Evolutionary conservation across 805 yeast genomes (phyloP), one percentile per base, ranked within the genome.

Genomic region (Cyberlindnera subsufficiens): DNA sequence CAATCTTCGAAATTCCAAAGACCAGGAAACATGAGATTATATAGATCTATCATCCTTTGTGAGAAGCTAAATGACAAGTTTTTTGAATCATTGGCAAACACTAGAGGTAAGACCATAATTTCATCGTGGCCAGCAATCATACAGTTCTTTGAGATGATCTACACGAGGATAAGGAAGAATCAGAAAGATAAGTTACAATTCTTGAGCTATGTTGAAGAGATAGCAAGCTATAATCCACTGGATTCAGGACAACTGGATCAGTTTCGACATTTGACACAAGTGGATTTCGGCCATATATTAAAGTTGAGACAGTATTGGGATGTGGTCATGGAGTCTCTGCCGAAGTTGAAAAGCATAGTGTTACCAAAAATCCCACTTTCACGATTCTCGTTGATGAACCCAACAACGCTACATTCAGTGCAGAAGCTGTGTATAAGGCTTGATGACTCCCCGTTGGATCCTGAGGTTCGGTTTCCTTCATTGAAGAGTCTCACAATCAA

Each of bases 61-160:
- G 60, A 56, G 38, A 56, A 56, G 40, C 43, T 40, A 11, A 49
- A 51, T 31, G 59, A 56, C 32, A 42, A 44, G 6, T 55, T 44
- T 35, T 55, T 42, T 44, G 43, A 46, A 22, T 33, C 48, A 10
- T 29, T 51, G 22, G 29, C 49, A 1, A 34, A 39, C 9, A 20
- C 19, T 13, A 35, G 38, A 13, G 49, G 43, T 22, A 30, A 38
- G n/a, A 44, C 55, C 1, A 16, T 53, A 6, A 20, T 53, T 10
- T 47, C 54, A 5, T 52, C 55, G 10, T 53, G 54, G 57, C 39
- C 42, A 5, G 43, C 27, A 11, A 56, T 56, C 19, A 22, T 48
- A 4, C 7, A 17, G 15, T 47, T 56, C 34, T 51, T 55, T 37
- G 44, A 42, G 18, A 31, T n/a, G 18, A 41, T 52, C 15, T 51